A percentile compares a stretch with the other conserved stretches of the same genome.
Conservation (phyloP, 1,284 basidiomycete species). For the Cerioporus squamosus region DNA sequence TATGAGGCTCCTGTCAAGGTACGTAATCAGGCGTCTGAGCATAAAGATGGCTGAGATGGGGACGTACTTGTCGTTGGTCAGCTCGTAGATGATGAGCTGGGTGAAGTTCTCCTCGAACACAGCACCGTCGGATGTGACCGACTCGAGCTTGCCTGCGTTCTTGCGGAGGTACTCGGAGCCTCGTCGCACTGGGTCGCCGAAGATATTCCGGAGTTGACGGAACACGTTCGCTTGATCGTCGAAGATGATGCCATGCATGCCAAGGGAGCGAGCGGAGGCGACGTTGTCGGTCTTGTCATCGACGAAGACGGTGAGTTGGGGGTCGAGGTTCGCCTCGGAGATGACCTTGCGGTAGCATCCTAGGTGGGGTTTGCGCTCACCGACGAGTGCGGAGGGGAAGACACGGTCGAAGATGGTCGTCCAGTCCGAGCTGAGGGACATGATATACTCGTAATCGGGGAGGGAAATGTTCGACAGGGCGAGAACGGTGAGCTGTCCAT, state of each 20-base stretch:
- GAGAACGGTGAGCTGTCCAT: constrained; percentile 46
- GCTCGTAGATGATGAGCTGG: constrained; percentile 61
- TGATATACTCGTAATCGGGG: constrained; percentile 54
- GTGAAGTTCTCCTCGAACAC: constrained; percentile 57
- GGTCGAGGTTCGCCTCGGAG: constrained; percentile 44
- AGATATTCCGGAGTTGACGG: constrained; percentile 48
- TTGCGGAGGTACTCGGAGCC: constrained; percentile 44
- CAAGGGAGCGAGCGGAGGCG: constrained; percentile 56
- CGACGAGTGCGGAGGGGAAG: constrained; percentile 52
- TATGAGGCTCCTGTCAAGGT: constrained; percentile 15
- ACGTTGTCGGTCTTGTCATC: constrained; percentile 68
- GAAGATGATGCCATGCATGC: constrained; percentile 56
- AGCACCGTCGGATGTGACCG: constrained; percentile 47
- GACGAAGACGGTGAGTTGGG: constrained; percentile 51
- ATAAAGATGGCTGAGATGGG: neutral
- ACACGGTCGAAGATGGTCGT: constrained; percentile 51
- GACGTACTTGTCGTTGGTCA: constrained; percentile 49
- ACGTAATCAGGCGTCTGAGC: neutral
- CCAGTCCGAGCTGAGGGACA: constrained; percentile 48
- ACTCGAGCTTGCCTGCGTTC: constrained; percentile 47
- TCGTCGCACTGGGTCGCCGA: constrained; percentile 50
- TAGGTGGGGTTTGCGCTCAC: constrained; percentile 43
- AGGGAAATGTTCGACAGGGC: constrained; percentile 66
- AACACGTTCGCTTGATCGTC: constrained; percentile 47
- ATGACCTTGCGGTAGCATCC: constrained; percentile 58